Conservation (phyloP, 805 yeast species). For the Candida silvatica region DNA sequence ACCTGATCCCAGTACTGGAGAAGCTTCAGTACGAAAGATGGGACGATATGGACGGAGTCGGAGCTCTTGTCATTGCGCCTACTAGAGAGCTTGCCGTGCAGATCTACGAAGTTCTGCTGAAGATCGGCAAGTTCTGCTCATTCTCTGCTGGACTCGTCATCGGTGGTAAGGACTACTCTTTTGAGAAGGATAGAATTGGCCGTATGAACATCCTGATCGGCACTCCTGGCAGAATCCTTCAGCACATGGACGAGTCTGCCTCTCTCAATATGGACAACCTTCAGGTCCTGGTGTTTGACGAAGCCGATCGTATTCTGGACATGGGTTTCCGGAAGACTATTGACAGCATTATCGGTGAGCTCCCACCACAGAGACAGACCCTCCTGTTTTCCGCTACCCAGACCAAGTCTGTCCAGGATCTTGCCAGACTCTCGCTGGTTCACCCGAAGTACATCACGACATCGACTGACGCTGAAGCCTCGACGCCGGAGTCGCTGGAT, state of each 20-base stretch:
- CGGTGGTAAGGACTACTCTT: conserved; percentile 85
- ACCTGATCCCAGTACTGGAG: conserved; percentile 72
- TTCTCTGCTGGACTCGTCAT: conserved; percentile 88
- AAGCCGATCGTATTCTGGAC: conserved; percentile 87
- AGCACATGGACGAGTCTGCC: conserved; percentile 84
- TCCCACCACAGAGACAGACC: conserved; percentile 80
- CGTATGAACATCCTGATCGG: conserved; percentile 78
- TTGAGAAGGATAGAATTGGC: conserved; percentile 72
- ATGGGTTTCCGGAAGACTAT: conserved; percentile 86
- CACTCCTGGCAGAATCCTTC: conserved; percentile 86
- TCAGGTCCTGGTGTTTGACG: conserved; percentile 77
- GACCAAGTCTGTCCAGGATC: conserved; percentile 70
- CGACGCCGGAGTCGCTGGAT: conserved; percentile 75
- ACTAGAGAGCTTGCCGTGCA: conserved; percentile 90
- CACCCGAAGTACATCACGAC: conserved; percentile 55
- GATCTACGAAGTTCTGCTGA: conserved; percentile 78
- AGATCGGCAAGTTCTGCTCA: conserved; percentile 64
- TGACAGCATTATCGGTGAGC: conserved; percentile 69
- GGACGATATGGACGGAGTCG: conserved; percentile 81
- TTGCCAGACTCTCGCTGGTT: conserved; percentile 69
- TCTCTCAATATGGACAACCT: conserved; percentile 68
- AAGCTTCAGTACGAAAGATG: conserved; percentile 60
- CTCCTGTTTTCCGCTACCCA: conserved; percentile 84
- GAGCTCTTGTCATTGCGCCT: conserved; percentile 85
- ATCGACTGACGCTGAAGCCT: conserved; percentile 17